Conservation (phyloP, 208 protist genomes). For the Plasmodiophora brassicae region DNA sequence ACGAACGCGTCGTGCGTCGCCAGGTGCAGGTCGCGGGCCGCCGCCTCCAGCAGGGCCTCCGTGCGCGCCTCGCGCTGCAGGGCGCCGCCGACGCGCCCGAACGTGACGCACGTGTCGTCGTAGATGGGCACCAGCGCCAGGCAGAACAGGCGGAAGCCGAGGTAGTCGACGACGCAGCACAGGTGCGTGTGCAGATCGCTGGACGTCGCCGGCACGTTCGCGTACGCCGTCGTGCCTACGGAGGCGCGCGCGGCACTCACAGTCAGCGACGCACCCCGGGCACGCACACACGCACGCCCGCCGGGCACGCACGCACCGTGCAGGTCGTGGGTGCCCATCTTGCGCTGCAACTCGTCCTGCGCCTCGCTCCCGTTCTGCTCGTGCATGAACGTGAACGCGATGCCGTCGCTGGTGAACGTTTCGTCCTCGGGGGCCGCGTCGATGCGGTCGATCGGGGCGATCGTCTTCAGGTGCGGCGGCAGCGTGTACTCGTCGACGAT, state of each 20-base stretch:
- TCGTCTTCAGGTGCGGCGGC: background rate
- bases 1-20: background rate
- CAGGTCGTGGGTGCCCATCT: background rate
- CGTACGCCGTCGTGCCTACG: background rate
- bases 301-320: no score
- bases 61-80: background rate
- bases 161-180: background rate
- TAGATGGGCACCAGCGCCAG: background rate
- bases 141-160: background rate
- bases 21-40: background rate
- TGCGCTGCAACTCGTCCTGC: background rate
- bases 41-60: background rate
- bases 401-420: background rate
- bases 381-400: background rate
- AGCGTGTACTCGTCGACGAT: background rate
- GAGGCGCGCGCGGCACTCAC: no score
- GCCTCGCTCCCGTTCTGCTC: background rate
- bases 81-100: background rate
- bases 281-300: no score
- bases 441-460: background rate
- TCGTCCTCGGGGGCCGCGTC: background rate
- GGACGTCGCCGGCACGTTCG: background rate
- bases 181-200: background rate
- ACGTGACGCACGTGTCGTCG: background rate
- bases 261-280: no score